Conservation (phyloP, 371 early-diverging fungal species). For the Circinella minor region DNA sequence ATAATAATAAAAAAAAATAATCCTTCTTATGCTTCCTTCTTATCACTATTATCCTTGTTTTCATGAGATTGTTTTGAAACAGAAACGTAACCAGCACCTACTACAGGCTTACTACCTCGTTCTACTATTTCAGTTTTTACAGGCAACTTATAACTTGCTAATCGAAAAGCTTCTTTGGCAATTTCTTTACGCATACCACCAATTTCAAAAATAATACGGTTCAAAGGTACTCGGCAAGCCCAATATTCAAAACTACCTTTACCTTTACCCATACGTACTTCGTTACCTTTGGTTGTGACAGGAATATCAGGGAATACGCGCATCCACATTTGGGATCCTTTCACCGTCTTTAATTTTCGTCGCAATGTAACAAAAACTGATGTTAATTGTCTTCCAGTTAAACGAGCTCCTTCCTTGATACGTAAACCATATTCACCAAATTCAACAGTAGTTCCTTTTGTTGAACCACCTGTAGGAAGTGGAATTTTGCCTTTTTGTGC, state of each 20-base stretch:
- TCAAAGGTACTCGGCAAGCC: constrained; percentile 89
- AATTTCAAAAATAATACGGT: constrained; percentile 89
- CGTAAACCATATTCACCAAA: constrained; percentile 93
- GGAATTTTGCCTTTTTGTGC: constrained; percentile 90
- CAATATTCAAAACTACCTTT: constrained; percentile 95
- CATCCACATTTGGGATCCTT: constrained; percentile 87
- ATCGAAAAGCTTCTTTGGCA: constrained; percentile 80
- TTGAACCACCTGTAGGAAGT: constrained; percentile 80
- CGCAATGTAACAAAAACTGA: constrained; percentile 76
- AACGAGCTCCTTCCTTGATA: constrained; percentile 80
- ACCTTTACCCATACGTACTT: constrained; percentile 97
- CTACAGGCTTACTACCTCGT: constrained; percentile 58
- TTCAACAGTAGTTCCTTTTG: constrained; percentile 84
- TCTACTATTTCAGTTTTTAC: constrained; percentile 79
- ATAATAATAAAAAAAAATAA: neutral
- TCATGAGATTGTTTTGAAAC: neutral
- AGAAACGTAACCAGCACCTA: constrained; percentile 48
- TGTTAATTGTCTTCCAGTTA: constrained; percentile 85
- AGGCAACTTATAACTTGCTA: constrained; percentile 74
- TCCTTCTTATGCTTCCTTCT: neutral
- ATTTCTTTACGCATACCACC: constrained; percentile 76
- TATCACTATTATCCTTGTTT: neutral
- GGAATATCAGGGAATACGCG: constrained; percentile 93
- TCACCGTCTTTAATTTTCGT: constrained; percentile 85
- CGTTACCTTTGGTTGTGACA: constrained; percentile 90